phyloP scores from a whole-genome alignment of 2,329 filamentous ascomycete genomes.

The Xylariaceae sp. region DNA sequence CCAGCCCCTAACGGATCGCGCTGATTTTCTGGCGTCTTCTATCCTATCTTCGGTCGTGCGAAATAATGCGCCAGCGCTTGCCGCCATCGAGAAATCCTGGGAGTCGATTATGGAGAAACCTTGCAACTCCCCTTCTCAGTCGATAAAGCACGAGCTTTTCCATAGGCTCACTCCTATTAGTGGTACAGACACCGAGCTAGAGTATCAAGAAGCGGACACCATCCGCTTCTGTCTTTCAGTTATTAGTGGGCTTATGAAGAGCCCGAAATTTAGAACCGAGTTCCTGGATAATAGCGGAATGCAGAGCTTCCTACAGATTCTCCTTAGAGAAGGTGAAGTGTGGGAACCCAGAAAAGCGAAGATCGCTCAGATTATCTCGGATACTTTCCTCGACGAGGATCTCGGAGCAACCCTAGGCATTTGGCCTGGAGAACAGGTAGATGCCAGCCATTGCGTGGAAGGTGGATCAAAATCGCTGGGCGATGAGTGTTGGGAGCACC shows the following conservation, averaged over 20 bases:
- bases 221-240: slow-evolving; percentile 49
- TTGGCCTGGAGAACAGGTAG: slow-evolving; percentile 54
- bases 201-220: slow-evolving; percentile 31
- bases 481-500: slow-evolving; percentile 66
- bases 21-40: slow-evolving; percentile 59
- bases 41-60: slow-evolving; percentile 64
- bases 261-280: slow-evolving; percentile 56
- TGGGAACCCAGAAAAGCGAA: slow-evolving; percentile 60
- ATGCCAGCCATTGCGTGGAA: slow-evolving; percentile 45
- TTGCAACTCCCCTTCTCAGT: slow-evolving; percentile 40
- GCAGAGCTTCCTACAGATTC: slow-evolving; percentile 58
- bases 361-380: slow-evolving; percentile 63
- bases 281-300: slow-evolving; percentile 63
- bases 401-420: slow-evolving; percentile 64
- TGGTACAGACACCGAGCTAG: slow-evolving; percentile 18
- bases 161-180: slow-evolving; percentile 44
- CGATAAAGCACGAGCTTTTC: slow-evolving; percentile 50
- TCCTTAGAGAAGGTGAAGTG: slow-evolving; percentile 52
- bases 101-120: slow-evolving; percentile 44
- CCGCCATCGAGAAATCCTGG: slow-evolving; percentile 58
- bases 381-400: slow-evolving; percentile 70
- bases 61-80: slow-evolving; percentile 68
- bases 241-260: slow-evolving; percentile 63
- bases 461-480: slow-evolving; percentile 41
- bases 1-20: slow-evolving; percentile 36